phyloP scores from a whole-genome alignment of 345 rosid genomes.

The Turritis glabra region DNA sequence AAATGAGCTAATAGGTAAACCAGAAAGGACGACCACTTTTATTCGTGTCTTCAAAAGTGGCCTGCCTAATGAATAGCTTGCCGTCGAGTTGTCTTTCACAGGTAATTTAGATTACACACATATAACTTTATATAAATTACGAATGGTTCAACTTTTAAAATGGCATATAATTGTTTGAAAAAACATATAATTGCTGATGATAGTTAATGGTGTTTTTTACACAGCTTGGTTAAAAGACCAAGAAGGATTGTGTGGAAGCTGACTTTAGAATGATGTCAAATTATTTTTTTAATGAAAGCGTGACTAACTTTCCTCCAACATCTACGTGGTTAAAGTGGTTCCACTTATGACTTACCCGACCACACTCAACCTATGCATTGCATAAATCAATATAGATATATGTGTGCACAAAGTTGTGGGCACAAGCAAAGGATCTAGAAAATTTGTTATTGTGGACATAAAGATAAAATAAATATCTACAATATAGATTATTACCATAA shows the following conservation, averaged over 20 bases:
- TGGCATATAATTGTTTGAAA: not conserved
- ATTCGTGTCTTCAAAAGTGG: constrained; percentile 38
- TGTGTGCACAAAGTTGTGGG: constrained; percentile 15
- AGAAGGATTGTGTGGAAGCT: constrained; percentile 33
- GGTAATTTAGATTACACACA: constrained; percentile 10
- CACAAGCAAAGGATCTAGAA: not conserved
- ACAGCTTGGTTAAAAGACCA: constrained; percentile 28
- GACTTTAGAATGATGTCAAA: constrained; percentile 41
- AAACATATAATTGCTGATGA: constrained; percentile 8
- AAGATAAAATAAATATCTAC: not conserved
- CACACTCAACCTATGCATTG: constrained; percentile 25
- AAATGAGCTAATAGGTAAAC: constrained; percentile 12
- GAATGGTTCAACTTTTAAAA: not conserved
- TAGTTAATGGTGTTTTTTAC: constrained; percentile 8
- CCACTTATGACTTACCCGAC: constrained; percentile 36
- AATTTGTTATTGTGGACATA: too few relatives aligned
- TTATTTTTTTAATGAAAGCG: constrained; percentile 19
- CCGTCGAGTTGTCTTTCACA: constrained; percentile 42
- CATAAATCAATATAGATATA: constrained; percentile 10
- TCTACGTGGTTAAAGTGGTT: constrained; percentile 33
- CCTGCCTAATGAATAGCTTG: constrained; percentile 38
- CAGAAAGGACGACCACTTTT: constrained; percentile 36
- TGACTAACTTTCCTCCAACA: constrained; percentile 24
- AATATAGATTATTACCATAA: not conserved
- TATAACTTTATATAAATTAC: not conserved